Evolutionary conservation across 2,329 filamentous ascomycete genomes (phyloP).

Genomic region (Monilinia laxa): DNA sequence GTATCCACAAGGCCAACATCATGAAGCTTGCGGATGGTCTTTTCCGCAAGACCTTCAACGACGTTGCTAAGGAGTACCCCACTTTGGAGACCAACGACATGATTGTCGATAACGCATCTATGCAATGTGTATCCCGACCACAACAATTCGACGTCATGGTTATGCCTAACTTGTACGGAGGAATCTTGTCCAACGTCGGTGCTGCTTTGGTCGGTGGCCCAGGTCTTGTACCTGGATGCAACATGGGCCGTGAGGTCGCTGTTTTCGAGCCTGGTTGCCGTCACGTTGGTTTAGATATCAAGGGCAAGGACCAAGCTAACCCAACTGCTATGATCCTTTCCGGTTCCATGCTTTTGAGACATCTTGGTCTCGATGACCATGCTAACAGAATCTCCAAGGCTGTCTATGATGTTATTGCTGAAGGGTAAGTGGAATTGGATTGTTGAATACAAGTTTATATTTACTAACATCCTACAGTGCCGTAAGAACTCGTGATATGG

Average conservation of each 20-base stretch:
- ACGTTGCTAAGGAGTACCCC: constrained; percentile 90
- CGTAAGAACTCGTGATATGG: constrained; percentile 92
- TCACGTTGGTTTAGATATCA: constrained; percentile 98
- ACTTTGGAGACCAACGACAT: constrained; percentile 97
- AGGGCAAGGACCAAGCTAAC: constrained; percentile 99
- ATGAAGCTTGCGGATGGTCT: constrained; percentile 99
- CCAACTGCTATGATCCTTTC: constrained; percentile 94
- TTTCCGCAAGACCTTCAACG: constrained; percentile 96
- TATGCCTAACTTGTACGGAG: constrained; percentile 99
- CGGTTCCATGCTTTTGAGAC: constrained; percentile 93
- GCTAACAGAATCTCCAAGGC: constrained; percentile 97
- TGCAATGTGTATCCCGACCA: constrained; percentile 94
- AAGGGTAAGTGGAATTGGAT: constrained; percentile 65
- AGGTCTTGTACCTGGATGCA: constrained; percentile 96
- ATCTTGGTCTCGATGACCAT: constrained; percentile 95
- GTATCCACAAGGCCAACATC: constrained; percentile 99
- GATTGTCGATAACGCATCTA: constrained; percentile 99
- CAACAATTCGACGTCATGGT: constrained; percentile 99
- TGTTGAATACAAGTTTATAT: neutral
- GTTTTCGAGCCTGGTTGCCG: constrained; percentile 99
- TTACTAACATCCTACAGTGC: constrained; percentile 56
- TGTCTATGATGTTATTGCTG: constrained; percentile 73
- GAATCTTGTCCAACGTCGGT: constrained; percentile 98
- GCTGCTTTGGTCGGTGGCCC: constrained; percentile 95
- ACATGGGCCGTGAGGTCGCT: constrained; percentile 98